Percentiles rank a stretch among this genome's conserved stretches.
These are phyloP conservation scores for Amphirosellinia nigrospora DNA, from an alignment of 495 filamentous ascomycete species.

Conservation along the genomic window DNA sequence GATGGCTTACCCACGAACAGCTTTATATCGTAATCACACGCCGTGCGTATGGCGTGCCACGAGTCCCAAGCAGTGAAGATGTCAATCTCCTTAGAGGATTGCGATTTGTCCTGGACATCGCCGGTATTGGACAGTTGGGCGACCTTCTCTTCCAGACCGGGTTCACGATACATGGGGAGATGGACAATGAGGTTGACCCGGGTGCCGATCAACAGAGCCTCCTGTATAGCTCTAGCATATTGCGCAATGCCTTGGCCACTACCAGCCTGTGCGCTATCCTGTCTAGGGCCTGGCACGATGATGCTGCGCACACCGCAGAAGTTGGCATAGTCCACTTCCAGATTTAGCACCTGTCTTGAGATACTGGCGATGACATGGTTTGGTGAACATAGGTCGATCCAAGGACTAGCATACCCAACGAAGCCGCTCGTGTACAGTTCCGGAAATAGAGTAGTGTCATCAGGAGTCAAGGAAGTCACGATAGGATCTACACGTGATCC, in stretches of 20 bases:
- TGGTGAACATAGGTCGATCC: slow-evolving; percentile 87
- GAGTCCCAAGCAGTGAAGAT: slow-evolving; percentile 86
- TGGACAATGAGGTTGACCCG: slow-evolving; percentile 83
- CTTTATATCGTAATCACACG: slow-evolving; percentile 83
- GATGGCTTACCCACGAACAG: slow-evolving; percentile 80
- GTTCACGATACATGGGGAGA: slow-evolving; percentile 75
- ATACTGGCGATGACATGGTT: slow-evolving; percentile 82
- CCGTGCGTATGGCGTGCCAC: slow-evolving; percentile 85
- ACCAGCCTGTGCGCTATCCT: slow-evolving; percentile 45
- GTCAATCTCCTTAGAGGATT: slow-evolving; percentile 55
- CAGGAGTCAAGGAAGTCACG: slow-evolving; percentile 72
- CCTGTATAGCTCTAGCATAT: slow-evolving; percentile 85
- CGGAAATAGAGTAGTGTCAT: slow-evolving; percentile 77
- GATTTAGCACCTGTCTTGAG: slow-evolving; percentile 84
- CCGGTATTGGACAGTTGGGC: slow-evolving; percentile 46
- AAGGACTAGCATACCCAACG: slow-evolving; percentile 76
- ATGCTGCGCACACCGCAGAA: slow-evolving; percentile 90
- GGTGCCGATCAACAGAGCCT: slow-evolving; percentile 72
- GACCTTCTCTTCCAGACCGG: slow-evolving; percentile 47
- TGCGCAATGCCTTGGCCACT: slow-evolving; percentile 58
- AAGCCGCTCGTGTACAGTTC: slow-evolving; percentile 72
- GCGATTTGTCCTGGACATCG: slow-evolving; percentile 29
- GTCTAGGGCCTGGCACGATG: slow-evolving; percentile 76
- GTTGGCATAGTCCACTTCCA: slow-evolving; percentile 91
- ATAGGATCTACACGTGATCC: slow-evolving; percentile 50